Percentiles rank a stretch among this genome's conserved stretches.
These are phyloP conservation scores for Claviceps arundinis DNA, from an alignment of 2,329 filamentous ascomycete genomes.

Conservation along the genomic window DNA sequence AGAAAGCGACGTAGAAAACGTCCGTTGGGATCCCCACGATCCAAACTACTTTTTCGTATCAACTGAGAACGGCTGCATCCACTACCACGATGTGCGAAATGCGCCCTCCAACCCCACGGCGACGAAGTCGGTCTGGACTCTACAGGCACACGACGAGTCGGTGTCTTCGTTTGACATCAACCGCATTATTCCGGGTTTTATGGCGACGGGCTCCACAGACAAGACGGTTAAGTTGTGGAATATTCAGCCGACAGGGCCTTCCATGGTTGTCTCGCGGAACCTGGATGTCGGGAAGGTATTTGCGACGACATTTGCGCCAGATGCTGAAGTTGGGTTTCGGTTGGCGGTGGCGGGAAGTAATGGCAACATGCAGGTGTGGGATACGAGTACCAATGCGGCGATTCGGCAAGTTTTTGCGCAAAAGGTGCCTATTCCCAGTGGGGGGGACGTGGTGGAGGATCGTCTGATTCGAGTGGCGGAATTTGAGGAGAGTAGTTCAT, in stretches of 20 bases:
- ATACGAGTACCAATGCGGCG: constrained; percentile 82
- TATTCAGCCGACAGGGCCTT: constrained; percentile 64
- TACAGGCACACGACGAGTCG: constrained; percentile 90
- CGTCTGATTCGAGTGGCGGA: constrained; percentile 57
- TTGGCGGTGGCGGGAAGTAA: constrained; percentile 91
- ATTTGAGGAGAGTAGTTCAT: constrained; percentile 53
- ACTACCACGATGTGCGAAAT: constrained; percentile 79
- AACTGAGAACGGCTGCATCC: constrained; percentile 81
- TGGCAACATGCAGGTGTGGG: constrained; percentile 87
- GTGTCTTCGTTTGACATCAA: constrained; percentile 91
- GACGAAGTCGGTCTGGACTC: constrained; percentile 81
- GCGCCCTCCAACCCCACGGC: constrained; percentile 57
- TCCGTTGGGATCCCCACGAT: constrained; percentile 88
- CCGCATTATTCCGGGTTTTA: constrained; percentile 74
- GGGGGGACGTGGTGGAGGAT: constrained; percentile 53
- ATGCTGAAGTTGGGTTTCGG: constrained; percentile 80
- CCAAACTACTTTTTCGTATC: constrained; percentile 90
- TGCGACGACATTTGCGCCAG: constrained; percentile 78
- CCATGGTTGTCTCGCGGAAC: constrained; percentile 83
- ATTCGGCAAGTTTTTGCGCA: constrained; percentile 73
- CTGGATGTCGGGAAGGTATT: constrained; percentile 93
- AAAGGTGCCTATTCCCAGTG: constrained; percentile 44
- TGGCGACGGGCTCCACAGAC: constrained; percentile 88
- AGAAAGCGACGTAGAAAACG: constrained; percentile 86
- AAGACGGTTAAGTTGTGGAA: constrained; percentile 97